Conservation (phyloP, 1,284 basidiomycete genomes). For the Apiotrichum mycotoxinovorans region DNA sequence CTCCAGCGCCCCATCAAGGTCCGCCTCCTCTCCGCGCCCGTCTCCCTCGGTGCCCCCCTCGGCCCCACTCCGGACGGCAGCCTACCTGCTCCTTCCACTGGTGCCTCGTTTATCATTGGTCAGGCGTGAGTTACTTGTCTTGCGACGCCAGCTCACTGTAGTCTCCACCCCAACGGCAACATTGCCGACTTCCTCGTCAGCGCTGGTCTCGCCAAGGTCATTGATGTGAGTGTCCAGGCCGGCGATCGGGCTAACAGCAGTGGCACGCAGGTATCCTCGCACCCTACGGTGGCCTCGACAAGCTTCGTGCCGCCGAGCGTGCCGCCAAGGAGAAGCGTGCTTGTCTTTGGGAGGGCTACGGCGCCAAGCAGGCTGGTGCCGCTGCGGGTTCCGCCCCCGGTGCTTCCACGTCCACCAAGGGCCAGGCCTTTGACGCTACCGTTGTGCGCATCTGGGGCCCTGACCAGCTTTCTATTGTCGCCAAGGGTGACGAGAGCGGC, state of each 20-base stretch:
- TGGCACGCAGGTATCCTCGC: constrained; percentile 97
- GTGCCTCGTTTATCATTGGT: constrained; percentile 85
- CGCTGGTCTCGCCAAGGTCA: constrained; percentile 81
- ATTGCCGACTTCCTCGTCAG: constrained; percentile 85
- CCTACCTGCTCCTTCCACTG: constrained; percentile 48
- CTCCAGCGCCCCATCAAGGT: constrained; percentile 86
- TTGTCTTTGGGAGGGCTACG: constrained; percentile 70
- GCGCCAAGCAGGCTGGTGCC: constrained; percentile 47
- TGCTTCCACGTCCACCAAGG: constrained; percentile 48
- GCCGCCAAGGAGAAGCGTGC: constrained; percentile 75
- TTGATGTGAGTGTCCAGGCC: constrained; percentile 56
- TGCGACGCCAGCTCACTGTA: neutral
- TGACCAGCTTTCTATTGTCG: constrained; percentile 80
- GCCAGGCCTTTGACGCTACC: constrained; percentile 69
- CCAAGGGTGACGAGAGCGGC: constrained; percentile 59
- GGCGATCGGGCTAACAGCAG: constrained; percentile 14
- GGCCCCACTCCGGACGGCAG: constrained; percentile 53
- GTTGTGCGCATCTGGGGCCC: constrained; percentile 88
- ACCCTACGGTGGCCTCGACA: constrained; percentile 73
- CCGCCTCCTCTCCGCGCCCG: constrained; percentile 81
- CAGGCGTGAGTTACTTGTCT: constrained; percentile 54
- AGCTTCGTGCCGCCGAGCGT: constrained; percentile 78
- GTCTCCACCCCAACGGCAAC: constrained; percentile 88
- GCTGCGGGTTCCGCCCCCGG: constrained; percentile 13
- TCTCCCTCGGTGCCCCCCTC: constrained; percentile 70